Evolutionary conservation across 257 asterid genomes (phyloP).

Genomic region (Penstemon newberryi): DNA sequence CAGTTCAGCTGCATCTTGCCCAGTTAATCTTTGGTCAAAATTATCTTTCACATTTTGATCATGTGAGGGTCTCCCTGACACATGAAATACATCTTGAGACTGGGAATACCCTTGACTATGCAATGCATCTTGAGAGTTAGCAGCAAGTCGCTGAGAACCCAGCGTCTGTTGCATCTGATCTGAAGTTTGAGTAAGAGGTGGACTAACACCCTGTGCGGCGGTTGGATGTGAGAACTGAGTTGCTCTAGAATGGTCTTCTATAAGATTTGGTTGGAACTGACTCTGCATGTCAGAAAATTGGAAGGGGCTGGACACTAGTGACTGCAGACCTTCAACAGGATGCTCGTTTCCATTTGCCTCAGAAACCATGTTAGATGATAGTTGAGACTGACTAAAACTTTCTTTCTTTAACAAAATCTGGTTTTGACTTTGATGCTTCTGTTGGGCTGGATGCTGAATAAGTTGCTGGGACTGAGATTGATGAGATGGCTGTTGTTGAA

Average conservation of each 20-base stretch:
- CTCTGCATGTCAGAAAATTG: constrained; percentile 62
- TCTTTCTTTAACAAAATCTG: constrained; percentile 59
- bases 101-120: constrained; percentile 63
- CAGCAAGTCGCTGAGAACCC: constrained; percentile 47
- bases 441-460: constrained; percentile 66
- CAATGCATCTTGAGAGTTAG: constrained; percentile 49
- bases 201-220: constrained; percentile 44
- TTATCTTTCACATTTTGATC: constrained; percentile 59
- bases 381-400: constrained; percentile 57
- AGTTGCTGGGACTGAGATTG: constrained; percentile 68
- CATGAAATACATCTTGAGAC: constrained; percentile 59
- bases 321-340: constrained; percentile 47
- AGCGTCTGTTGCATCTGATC: constrained; percentile 61
- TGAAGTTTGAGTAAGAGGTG: constrained; percentile 55
- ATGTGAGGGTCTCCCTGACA: constrained; percentile 42
- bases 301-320: constrained; percentile 60
- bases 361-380: constrained; percentile 46
- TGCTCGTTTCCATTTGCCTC: constrained; percentile 48
- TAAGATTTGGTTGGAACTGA: constrained; percentile 56
- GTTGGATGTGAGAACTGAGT: constrained; percentile 58
- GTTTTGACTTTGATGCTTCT: constrained; percentile 63
- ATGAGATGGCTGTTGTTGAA: constrained; percentile 49
- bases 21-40: constrained; percentile 63
- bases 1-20: constrained; percentile 64
- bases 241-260: constrained; percentile 57